Evolutionary conservation across 805 yeast species (phyloP).

Genomic region (Lipomyces lipofer): DNA sequence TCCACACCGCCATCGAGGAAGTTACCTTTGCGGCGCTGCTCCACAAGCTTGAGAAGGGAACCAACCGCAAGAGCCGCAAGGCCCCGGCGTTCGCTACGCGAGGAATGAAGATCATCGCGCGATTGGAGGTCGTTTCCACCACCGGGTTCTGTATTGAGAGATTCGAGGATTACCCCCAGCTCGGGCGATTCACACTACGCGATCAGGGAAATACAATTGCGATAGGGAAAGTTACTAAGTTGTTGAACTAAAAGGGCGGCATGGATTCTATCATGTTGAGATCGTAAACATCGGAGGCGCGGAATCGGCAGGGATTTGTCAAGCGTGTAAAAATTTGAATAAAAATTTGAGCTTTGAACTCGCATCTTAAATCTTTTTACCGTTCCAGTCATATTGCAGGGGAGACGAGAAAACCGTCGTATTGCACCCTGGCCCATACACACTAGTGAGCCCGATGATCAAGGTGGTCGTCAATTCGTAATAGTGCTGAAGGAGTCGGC

Average conservation of each 20-base stretch:
- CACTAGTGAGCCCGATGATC: no score
- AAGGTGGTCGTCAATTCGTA: no score
- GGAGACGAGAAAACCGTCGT: no score
- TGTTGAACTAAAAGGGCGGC: slow-evolving; percentile 45
- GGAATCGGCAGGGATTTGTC: no score
- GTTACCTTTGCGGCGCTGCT: slow-evolving; percentile 76
- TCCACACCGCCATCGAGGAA: slow-evolving; percentile 98
- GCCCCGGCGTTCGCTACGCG: slow-evolving; percentile 98
- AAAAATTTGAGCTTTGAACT: not conserved
- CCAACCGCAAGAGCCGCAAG: slow-evolving; percentile 93
- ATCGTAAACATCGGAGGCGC: no score
- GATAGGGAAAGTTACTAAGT: slow-evolving; percentile 93
- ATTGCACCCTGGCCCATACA: no score
- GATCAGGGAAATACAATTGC: slow-evolving; percentile 99
- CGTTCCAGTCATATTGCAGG: no score
- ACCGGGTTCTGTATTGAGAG: slow-evolving; percentile 94
- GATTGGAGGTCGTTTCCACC: slow-evolving; percentile 62
- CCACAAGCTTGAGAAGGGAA: slow-evolving; percentile 94
- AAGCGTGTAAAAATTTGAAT: no score
- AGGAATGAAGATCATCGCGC: slow-evolving; percentile 97
- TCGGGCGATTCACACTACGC: slow-evolving; percentile 97
- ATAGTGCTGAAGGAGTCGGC: no score
- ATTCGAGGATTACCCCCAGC: slow-evolving; percentile 87
- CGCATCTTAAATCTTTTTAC: not conserved
- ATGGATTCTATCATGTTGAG: no score